Evolutionary conservation across 306 rosid genomes (phyloP), one percentile per base, ranked within the genome.

Genomic region (Cercis canadensis): DNA sequence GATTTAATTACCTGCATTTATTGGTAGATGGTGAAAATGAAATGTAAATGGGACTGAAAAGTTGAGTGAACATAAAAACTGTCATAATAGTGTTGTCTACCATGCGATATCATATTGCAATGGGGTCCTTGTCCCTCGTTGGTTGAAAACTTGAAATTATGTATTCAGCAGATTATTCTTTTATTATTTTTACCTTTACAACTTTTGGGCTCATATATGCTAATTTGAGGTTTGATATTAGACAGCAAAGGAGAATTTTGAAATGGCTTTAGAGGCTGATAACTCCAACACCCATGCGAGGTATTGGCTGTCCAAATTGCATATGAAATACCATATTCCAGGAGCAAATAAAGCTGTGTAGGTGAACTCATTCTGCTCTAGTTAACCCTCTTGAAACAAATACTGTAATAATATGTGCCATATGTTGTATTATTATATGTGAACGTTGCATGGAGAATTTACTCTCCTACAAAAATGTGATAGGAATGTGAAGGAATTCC

Each of bases 251-350:
- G 98, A 94, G 46, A 86, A 87, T 66, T 94, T 94, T 76, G 96
- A 94, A 89, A 78, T 94, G 86, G 97, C 98, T 80, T 73, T 89
- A 70, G 97, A 90, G 76, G 87, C 83, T 15, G 98, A 94, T 67
- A 94, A 86, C 55, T 57, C 86, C 11, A 94, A 86, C 62, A 89
- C 96, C 56, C 97, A 37, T 37, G 43, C 43, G 8, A 37, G 43
- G 6, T 86, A 79, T 87, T 94, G 98, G 98, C 62, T 94, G 88
- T 72, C 92, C 50, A 89, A 80, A 78, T 78, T 94, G 81, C 97
- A 94, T 74, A 77, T 90, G 95, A 94, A 89, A 78, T 94, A 94
- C 67, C 96, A 90, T 78, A 92, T 90, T 53, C 98, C 97, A 0
- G 96, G 94, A 52, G 84, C 79, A 36, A 89, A 90, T 65, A 86